Base-by-base conservation (phyloP, 2,329 filamentous ascomycete genomes). In the Arthrinium puccinioides region DNA sequence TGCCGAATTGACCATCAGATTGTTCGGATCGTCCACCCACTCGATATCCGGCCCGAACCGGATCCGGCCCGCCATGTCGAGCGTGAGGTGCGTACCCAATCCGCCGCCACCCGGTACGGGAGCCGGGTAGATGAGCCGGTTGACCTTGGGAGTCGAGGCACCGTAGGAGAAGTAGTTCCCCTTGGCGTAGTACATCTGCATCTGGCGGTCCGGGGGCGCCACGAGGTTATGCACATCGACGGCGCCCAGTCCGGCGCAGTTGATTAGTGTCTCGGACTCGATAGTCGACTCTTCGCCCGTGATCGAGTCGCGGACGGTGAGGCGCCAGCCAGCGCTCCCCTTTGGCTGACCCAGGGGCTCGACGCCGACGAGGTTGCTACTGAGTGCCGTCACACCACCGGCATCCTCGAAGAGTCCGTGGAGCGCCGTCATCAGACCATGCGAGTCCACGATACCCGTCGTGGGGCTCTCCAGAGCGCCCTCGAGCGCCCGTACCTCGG, bases 1-100 rank as follows among this genome's bases (percentile, higher is more conserved):
- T 16, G 66, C 66, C 2, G 69, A 63, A 46, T 77, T 87, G 13
- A 84, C 82, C 2, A 69, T 66, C n/a, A 95, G 68, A 51, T 95
- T 79, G 8, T 64, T 61, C 0, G 87, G 78, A 1, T 70, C 64
- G 33, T 82, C 74, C 0, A 95, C 82, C 92, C 92, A 97, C 59
- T 97, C 87, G 11, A 96, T 84, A 55, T 98, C 92, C 0, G 92
- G 92, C 0, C 92, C 92, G 59, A 98, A 98, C 25, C 87, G 82
- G 29, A 97, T 73, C 1, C 86, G 77, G 0, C 90, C 89, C 0
- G 69, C 74, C 63, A 97, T 73, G 58, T 98, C 92, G 40, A 97
- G 74, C 1, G 92, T 98, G 14, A 98, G 69, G 60, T 98, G 92
- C 0, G 92, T 97, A 32, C 92, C 92, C 1, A 98, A 67, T 0